Evolutionary conservation across 208 protist species (phyloP), one percentile per base, ranked within the genome.

Genomic region (Crithidia thermophila): DNA sequence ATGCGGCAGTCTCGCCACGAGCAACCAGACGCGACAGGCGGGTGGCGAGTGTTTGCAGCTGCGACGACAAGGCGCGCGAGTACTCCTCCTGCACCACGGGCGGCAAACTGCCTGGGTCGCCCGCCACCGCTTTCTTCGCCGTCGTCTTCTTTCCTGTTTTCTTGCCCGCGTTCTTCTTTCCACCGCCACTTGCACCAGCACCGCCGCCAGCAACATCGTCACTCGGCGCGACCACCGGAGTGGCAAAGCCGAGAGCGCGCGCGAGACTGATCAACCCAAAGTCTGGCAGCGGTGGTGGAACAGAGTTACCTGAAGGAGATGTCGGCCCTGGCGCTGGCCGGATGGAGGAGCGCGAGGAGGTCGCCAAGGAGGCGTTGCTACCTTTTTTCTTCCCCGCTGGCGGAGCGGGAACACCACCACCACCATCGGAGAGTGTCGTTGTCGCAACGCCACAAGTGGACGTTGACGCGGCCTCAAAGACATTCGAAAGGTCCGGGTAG

Each of bases 161-260:
- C 30, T 64, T 67, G 2, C 6, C 42, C 0, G 39, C 63, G 4
- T 39, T 27, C 11, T 68, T 74, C 43, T 61, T 66, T 8, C 42
- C 11, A 9, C 28, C 28, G 3, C 20, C 21, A 5, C 39, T 43
- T 14, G 8, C 39, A 16, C 20, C 23, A 27, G 16, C 25, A 27
- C n/a, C 21, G 10, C 56, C 30, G 37, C 27, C 27, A 28, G 34
- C 3, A 9, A 0, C 31, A 9, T 16, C 39, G 10, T 39, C 2
- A 2, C n/a, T n/a, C n/a, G 57, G 6, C 5, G 47, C 42, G 10
- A 39, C 47, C 14, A 52, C 31, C 3, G 63, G 50, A 14, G 46
- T 33, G n/a, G 42, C 42, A 45, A 72, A 78, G 33, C 64, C 64
- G 21, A 78, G 72, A 1, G 64, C 55, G 23, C 62, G 63, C 5